Conservation (phyloP, 2,329 filamentous ascomycete species). For the Hypoxylon sp. region DNA sequence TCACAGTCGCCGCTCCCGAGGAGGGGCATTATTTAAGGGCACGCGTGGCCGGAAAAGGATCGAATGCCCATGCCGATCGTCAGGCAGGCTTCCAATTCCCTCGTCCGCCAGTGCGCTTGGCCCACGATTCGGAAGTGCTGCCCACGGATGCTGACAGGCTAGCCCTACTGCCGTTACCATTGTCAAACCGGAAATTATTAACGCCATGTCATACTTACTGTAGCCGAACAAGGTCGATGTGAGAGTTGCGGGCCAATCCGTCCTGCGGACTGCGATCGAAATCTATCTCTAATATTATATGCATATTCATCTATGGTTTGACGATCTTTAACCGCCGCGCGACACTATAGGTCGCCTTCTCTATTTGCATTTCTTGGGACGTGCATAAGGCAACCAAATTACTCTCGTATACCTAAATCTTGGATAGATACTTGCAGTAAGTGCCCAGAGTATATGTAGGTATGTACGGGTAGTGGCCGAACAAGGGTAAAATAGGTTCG, state of each 20-base stretch:
- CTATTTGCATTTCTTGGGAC: constrained; percentile 18
- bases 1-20: neutral
- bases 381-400: constrained; percentile 27
- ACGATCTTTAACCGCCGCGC: constrained; percentile 21
- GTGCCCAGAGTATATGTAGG: neutral
- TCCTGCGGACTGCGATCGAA: constrained; percentile 21
- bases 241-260: constrained; percentile 15
- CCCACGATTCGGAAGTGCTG: constrained; percentile 6
- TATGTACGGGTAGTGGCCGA: constrained; percentile 3
- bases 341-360: constrained; percentile 37
- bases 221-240: constrained; percentile 13
- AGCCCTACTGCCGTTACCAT: constrained; percentile 24
- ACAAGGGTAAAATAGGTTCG: constrained; percentile 27
- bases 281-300: constrained; percentile 15
- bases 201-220: constrained; percentile 27
- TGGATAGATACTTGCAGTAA: constrained; percentile 18
- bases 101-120: neutral
- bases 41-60: neutral
- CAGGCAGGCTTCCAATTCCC: constrained; percentile 13
- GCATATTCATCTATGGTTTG: constrained; percentile 12
- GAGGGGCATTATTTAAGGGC: constrained; percentile 1
- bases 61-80: constrained; percentile 11
- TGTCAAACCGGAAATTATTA: constrained; percentile 17
- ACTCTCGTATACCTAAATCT: neutral
- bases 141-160: constrained; percentile 32